Conservation (phyloP, 352 stramenopile genomes). For the Phytopythium chamaehyphon region DNA sequence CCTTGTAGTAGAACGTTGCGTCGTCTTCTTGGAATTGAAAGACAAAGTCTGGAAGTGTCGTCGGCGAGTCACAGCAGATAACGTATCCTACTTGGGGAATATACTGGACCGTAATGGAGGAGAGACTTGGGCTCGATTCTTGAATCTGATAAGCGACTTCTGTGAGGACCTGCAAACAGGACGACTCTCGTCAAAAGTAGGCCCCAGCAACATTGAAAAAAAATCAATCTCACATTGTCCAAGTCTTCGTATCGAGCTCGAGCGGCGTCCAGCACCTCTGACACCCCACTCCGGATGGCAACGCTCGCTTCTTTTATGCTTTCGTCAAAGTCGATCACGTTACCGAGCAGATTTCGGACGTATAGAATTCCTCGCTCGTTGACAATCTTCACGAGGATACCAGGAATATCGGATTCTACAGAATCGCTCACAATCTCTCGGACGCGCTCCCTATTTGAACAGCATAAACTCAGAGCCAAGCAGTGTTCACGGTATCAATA, state of each 20-base stretch:
- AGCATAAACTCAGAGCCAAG: not conserved
- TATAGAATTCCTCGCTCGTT: constrained; percentile 43
- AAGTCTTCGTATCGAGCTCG: constrained; percentile 72
- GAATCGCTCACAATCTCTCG: too few relatives aligned
- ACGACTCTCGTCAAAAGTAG: not conserved
- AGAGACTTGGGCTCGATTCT: constrained; percentile 63
- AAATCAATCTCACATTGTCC: constrained; percentile 55
- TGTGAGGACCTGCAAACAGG: constrained; percentile 56
- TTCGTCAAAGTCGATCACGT: constrained; percentile 83
- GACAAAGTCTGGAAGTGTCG: constrained; percentile 65
- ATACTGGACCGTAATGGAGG: constrained; percentile 80
- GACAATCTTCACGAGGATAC: not conserved
- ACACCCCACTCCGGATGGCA: constrained; percentile 71
- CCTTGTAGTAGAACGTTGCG: constrained; percentile 86
- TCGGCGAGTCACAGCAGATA: constrained; percentile 71
- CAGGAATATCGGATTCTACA: not conserved
- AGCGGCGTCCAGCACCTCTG: constrained; percentile 61
- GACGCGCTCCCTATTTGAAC: too few relatives aligned
- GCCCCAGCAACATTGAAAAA: not conserved
- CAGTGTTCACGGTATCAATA: not conserved
- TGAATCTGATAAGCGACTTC: constrained; percentile 82
- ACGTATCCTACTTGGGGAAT: constrained; percentile 87
- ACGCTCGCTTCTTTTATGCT: constrained; percentile 53
- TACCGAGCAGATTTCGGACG: constrained; percentile 74
- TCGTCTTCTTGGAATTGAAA: constrained; percentile 89